These are phyloP conservation scores for Geotrichum restrictum DNA, from an alignment of 1,139 yeast species.

Conservation along the genomic window DNA sequence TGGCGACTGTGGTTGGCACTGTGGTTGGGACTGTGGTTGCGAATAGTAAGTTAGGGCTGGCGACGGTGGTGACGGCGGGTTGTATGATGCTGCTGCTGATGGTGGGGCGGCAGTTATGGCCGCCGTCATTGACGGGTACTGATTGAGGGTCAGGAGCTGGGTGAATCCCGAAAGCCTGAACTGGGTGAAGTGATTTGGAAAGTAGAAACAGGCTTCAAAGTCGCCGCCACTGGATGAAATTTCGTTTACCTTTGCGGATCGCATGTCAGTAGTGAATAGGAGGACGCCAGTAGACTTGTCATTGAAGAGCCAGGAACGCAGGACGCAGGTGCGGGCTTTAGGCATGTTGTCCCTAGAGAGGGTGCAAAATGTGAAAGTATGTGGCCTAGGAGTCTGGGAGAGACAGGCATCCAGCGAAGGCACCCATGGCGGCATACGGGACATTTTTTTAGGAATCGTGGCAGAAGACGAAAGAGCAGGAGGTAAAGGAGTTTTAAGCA, in stretches of 20 bases:
- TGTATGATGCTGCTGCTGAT: not conserved
- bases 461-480: not conserved
- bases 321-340: conserved; percentile 63
- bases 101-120: not conserved
- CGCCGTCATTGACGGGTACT: conserved; percentile 10
- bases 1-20: not conserved
- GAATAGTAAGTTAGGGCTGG: not conserved
- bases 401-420: conserved; percentile 30
- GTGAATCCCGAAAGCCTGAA: conserved; percentile 70
- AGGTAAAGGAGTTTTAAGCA: not conserved
- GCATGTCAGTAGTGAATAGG: conserved; percentile 66
- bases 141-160: conserved; percentile 36
- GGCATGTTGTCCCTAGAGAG: conserved; percentile 55
- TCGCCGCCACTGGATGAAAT: conserved; percentile 27
- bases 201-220: conserved; percentile 76
- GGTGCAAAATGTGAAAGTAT: conserved; percentile 64
- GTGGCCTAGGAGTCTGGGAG: conserved; percentile 27
- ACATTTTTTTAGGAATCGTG: conserved; percentile 22
- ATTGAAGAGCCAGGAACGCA: conserved; percentile 72
- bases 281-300: conserved; percentile 65
- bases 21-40: not conserved
- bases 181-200: conserved; percentile 53
- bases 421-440: conserved; percentile 33
- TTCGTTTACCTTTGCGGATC: conserved; percentile 60
- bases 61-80: not conserved